Conservation (phyloP, 208 protist species). For the Porcisia deanei region DNA sequence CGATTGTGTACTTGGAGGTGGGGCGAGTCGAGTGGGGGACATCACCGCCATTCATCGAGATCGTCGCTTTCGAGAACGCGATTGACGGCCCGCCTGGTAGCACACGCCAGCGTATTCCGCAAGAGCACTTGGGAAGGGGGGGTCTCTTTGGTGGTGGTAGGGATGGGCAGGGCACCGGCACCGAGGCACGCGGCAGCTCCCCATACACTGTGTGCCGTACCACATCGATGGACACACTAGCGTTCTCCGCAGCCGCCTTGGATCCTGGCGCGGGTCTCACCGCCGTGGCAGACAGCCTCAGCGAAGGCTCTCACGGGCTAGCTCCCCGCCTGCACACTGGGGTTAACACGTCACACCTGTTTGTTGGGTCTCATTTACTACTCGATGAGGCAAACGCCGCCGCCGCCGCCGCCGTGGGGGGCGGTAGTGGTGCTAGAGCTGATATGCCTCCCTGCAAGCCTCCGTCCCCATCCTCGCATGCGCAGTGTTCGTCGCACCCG, state of each 20-base stretch:
- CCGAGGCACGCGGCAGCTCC: constrained; percentile 3
- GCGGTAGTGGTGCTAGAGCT: neutral
- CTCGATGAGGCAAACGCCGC: neutral
- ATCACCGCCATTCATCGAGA: constrained; percentile 68
- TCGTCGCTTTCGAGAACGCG: constrained; percentile 69
- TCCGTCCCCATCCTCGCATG: neutral
- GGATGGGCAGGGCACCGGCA: neutral
- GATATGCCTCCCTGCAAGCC: neutral
- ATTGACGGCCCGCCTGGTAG: constrained; percentile 24
- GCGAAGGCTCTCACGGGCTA: constrained; percentile 21
- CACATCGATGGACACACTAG: constrained; percentile 6
- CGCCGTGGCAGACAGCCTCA: constrained; percentile 10
- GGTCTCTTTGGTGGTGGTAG: constrained; percentile 1
- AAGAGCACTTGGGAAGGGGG: neutral
- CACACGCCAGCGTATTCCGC: neutral
- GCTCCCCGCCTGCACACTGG: constrained; percentile 10
- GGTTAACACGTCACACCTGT: constrained; percentile 6
- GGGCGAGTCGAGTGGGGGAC: constrained; percentile 70
- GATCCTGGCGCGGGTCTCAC: neutral
- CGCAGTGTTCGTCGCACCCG: constrained; percentile 21
- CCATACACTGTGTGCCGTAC: constrained; percentile 4
- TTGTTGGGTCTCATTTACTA: neutral
- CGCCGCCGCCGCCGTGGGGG: too few species aligned
- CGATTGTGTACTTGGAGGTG: constrained; percentile 57
- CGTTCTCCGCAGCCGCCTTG: constrained; percentile 3